Base-by-base conservation (phyloP, 2,329 filamentous ascomycete species). In the Tolypocladium ophioglossoides region DNA sequence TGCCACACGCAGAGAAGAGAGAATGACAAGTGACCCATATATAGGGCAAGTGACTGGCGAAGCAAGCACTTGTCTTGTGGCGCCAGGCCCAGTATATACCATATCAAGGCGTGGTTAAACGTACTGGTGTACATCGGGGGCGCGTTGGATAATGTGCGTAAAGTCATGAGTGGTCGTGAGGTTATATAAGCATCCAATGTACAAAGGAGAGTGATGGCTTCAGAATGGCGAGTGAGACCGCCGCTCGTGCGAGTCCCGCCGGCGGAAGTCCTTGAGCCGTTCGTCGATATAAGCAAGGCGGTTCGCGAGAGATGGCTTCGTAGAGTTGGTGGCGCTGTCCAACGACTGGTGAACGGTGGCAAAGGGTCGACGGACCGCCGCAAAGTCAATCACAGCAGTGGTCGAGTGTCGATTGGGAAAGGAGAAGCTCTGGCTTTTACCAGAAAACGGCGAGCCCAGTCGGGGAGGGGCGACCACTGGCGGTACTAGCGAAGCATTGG, bases 401-500 rank as follows among this genome's bases (percentile, higher is more conserved):
- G 77, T 75, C 35, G 74, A 76, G 34, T 78, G 65, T 41, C 82
- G 75, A 55, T 78, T 80, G n/a, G 83, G 82, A 57, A 84, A 82
- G 48, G 82, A 84, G 61, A 81, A 75, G 65, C 78, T 82, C 14
- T 76, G 72, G 54, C 66, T 71, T 11, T 72, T 64, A 37, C 72
- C 72, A 9, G 74, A 70, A 58, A 85, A 85, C 0, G 82, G 82
- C 6, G 82, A 85, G 34, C 82, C 79, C 4, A 85, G 72, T 8
- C 80, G 75, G 16, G 74, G 71, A 41, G 74, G 76, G 2, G 65
- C 65, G 1, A 65, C 63, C 8, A 72, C 68, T 60, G 63, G 59
- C 37, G 57, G 53, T 9, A 67, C 59, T 32, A 67, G 51, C 14
- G 55, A 52, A 9, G 58, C 41, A 54, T 40, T 30, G 41, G 49